Evolutionary conservation across 1,284 basidiomycete species (phyloP), one percentile per base, ranked within the genome.

Genomic region (Rhodotorula sp.): DNA sequence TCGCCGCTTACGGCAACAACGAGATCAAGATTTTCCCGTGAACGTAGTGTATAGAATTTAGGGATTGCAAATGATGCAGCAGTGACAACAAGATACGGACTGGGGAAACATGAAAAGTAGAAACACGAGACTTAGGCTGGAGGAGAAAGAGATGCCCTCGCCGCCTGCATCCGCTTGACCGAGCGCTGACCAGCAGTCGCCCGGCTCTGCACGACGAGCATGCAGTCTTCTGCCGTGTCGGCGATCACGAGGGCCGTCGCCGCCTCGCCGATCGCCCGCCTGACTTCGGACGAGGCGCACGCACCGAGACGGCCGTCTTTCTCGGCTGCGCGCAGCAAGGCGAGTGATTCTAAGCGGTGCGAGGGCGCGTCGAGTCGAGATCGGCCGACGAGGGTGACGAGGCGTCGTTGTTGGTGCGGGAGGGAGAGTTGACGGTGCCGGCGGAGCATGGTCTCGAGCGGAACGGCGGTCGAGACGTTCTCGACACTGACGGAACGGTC

Each of bases 311-410:
- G 21, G 6, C 66, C 63, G 1, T 26, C 60, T 21, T 60, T 43
- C 21, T 28, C 49, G 3, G 64, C 70, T 2, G 43, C 15, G 7
- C 57, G 47, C 55, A 71, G 66, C 15, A 71, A 45, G 3, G 55
- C 2, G 5, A 48, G 49, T 5, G 63, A 62, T 15, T 68, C 66
- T 21, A 50, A 18, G 1, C 60, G 70, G 79, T 89, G 89, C 86
- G 60, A 87, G 84, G 18, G 88, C 87, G 57, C 90, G 78, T 45
- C 89, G 31, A 74, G 81, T 60, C 91, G 83, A 38, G 89, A 89
- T 19, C 92, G 86, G 1, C 92, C 91, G 19, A 86, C 80, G 19
- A 93, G 83, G 48, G 90, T 81, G n/a, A 92, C 28, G 54, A 80
- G 55, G 90, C 54, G 38, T 45, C 55, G 5, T 16, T 23, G 7